Base-by-base conservation (phyloP, 2,329 filamentous ascomycete species). In the Allantophomopsis lycopodina region DNA sequence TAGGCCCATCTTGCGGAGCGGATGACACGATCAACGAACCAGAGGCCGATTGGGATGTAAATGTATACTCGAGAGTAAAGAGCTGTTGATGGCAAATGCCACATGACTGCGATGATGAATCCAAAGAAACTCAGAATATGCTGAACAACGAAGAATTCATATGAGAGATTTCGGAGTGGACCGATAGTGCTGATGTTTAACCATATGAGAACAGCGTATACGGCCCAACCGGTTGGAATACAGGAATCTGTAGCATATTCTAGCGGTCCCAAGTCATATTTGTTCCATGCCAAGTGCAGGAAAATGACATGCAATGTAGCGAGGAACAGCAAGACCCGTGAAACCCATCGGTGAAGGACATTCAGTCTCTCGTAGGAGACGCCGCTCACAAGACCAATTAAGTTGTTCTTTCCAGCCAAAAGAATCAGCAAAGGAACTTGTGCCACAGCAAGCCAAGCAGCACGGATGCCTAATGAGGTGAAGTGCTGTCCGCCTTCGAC, bases 301-400 rank as follows among this genome's bases (percentile, higher is more conserved):
- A 50, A 52, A 5, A 48, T 42, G 32, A 51, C 36, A 42, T 53
- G 50, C 10, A 53, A 38, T 2, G 45, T 76, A 3, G 72, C 73
- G 0, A 76, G 80, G 23, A 83, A 62, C 28, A 84, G 68, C 59
- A 84, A 71, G 42, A 75, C 77, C 45, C 80, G 69, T 2, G 74
- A 73, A 10, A 76, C 71, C 80, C 80, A 85, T 45, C 80, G 69
- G 50, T 85, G 80, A 40, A 83, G 57, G 77, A 79, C 83, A 54
- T 83, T 83, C 43, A 85, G 62, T 7, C 76, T 68, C 56, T 84
- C 79, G 50, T 83, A 76, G 44, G 76, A 75, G 4, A 71, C 64
- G 7, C 79, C 79, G 7, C 67, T 66, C 16, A 84, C 57, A 39
- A 68, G 61, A 1, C 72, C 76, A 13, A 83, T 59, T n/a, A 74